phyloP scores from a whole-genome alignment of 78 protist species.

The Dictyostelium firmibasis region DNA sequence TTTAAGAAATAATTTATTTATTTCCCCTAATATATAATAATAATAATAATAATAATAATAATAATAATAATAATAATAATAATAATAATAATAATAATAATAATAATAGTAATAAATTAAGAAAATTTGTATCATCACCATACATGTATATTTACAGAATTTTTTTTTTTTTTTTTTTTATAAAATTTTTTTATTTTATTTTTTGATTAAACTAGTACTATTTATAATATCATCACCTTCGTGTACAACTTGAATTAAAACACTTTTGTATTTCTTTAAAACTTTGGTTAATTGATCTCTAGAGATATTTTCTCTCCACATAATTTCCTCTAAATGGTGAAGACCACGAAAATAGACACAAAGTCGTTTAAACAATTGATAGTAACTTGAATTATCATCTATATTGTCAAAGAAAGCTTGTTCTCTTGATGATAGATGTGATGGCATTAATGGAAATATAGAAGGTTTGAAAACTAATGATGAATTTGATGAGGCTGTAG shows the following conservation, averaged over 20 bases:
- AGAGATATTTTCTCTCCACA: conserved; percentile 82
- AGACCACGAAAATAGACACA: conserved; percentile 80
- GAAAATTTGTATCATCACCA: not conserved
- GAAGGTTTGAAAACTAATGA: not conserved
- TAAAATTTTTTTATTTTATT: not conserved
- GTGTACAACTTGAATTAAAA: conserved; percentile 66
- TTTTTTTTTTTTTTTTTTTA: not conserved
- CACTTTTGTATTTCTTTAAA: conserved; percentile 66
- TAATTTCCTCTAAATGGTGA: conserved; percentile 84
- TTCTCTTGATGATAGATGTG: conserved; percentile 46
- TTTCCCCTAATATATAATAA: not conserved
- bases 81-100: not conserved
- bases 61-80: not conserved
- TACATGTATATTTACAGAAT: not conserved
- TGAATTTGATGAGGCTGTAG: not conserved
- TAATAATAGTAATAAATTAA: not conserved
- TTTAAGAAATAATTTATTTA: conserved; percentile 2
- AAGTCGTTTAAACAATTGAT: conserved; percentile 58
- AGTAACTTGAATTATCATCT: conserved; percentile 35
- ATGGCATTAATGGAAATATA: conserved; percentile 38
- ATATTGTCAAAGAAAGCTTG: conserved; percentile 44
- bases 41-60: not conserved
- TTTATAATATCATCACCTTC: conserved; percentile 42
- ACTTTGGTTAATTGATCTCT: conserved; percentile 74
- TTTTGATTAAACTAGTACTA: not conserved